phyloP scores from a whole-genome alignment of 208 protist species.

The Leishmania guyanensis region DNA sequence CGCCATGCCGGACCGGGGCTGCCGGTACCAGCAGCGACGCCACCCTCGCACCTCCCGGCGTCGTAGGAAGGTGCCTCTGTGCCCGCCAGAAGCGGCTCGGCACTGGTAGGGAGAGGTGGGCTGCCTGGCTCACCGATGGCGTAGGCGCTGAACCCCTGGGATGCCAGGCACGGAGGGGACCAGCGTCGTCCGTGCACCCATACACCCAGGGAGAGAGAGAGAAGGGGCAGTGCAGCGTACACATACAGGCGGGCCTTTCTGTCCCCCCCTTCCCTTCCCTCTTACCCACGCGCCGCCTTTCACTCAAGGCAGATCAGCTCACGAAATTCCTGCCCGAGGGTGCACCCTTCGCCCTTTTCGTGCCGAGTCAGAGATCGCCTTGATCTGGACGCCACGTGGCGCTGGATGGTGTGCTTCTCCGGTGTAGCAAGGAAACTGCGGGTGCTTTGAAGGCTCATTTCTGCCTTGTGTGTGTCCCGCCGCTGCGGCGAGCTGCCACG shows the following conservation, averaged over 20 bases:
- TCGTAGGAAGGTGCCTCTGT: too few relatives aligned
- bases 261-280: not conserved
- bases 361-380: not conserved
- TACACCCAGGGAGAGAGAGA: not conserved
- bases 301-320: constrained; percentile 19
- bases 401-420: too few relatives aligned
- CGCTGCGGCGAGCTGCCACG: not conserved
- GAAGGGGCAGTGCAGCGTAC: not conserved
- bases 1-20: too few relatives aligned
- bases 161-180: too few relatives aligned
- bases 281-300: not conserved
- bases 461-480: not conserved
- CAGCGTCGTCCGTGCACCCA: too few relatives aligned
- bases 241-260: too few relatives aligned
- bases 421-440: not conserved
- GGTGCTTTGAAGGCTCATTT: not conserved
- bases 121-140: too few relatives aligned
- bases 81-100: too few relatives aligned
- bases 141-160: too few relatives aligned
- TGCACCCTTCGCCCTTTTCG: not conserved
- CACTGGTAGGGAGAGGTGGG: too few relatives aligned
- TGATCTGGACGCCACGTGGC: not conserved
- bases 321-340: constrained; percentile 25
- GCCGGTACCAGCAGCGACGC: too few relatives aligned
- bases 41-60: too few relatives aligned